Evolutionary conservation across 345 rosid species (phyloP).

Genomic region (Dipteronia dyeriana): DNA sequence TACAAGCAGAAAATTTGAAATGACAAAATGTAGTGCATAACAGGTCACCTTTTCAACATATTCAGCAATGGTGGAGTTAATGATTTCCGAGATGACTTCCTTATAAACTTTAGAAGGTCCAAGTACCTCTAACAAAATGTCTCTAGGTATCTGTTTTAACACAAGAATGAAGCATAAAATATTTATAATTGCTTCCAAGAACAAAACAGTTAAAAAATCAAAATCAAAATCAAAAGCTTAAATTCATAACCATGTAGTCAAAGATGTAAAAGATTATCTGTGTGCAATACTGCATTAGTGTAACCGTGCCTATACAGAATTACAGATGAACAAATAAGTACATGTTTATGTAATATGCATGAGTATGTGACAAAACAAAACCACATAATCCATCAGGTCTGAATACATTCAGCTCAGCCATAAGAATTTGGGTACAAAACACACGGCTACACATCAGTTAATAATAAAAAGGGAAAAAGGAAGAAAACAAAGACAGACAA

Average conservation of each 20-base stretch:
- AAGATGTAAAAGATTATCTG: background rate
- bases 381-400: background rate
- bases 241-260: background rate
- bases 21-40: background rate
- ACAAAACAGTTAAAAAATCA: too few relatives aligned
- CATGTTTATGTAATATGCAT: background rate
- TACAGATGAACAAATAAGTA: background rate
- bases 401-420: background rate
- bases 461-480: background rate
- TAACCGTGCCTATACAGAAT: background rate
- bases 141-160: constrained; percentile 74
- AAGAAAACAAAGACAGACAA: background rate
- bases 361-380: background rate
- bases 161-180: constrained; percentile 6
- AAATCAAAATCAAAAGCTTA: constrained; percentile 1
- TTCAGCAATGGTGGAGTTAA: constrained; percentile 67
- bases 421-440: background rate
- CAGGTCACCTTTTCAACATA: constrained; percentile 70
- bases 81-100: constrained; percentile 61
- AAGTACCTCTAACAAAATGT: constrained; percentile 75
- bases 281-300: background rate
- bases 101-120: constrained; percentile 80
- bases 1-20: background rate
- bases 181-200: background rate
- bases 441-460: background rate